Conservation (phyloP, 1,139 yeast genomes). For the Dujonia santamariae region DNA sequence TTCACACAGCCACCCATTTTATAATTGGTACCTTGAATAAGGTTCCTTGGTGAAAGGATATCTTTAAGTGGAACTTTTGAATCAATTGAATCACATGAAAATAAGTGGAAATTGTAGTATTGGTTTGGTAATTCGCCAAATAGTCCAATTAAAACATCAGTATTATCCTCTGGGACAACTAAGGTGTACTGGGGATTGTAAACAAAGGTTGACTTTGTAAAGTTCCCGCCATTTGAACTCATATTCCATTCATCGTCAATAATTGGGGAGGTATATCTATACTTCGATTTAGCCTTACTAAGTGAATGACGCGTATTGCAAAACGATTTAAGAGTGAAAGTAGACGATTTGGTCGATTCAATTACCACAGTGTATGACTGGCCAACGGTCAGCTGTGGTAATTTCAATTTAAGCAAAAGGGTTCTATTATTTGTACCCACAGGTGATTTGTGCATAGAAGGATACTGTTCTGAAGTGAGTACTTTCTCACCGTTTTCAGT, state of each 20-base stretch:
- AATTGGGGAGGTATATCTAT: slow-evolving; percentile 17
- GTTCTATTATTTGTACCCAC: slow-evolving; percentile 30
- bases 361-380: slow-evolving; percentile 24
- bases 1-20: slow-evolving; percentile 17
- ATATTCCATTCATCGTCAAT: slow-evolving; percentile 48
- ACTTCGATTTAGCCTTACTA: slow-evolving; percentile 23
- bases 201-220: slow-evolving; percentile 47
- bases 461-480: slow-evolving; percentile 26
- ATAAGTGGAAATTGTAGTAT: slow-evolving; percentile 41
- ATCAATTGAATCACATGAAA: slow-evolving; percentile 24
- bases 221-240: slow-evolving; percentile 54
- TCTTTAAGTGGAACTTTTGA: slow-evolving; percentile 23
- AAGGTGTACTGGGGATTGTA: slow-evolving; percentile 62
- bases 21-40: slow-evolving; percentile 30
- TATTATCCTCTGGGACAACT: slow-evolving; percentile 17
- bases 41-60: slow-evolving; percentile 16
- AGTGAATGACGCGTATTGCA: slow-evolving; percentile 32
- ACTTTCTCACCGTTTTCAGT: slow-evolving; percentile 31
- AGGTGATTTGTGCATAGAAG: slow-evolving; percentile 15
- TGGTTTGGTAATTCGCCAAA: slow-evolving; percentile 19
- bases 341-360: slow-evolving; percentile 15
- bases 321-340: slow-evolving; percentile 1
- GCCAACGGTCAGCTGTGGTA: slow-evolving; percentile 17
- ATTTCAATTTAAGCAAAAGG: slow-evolving; percentile 19
- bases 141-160: slow-evolving; percentile 22